Evolutionary conservation across 2,329 filamentous ascomycete species (phyloP).

Genomic region (Leptographium radiaticola): DNA sequence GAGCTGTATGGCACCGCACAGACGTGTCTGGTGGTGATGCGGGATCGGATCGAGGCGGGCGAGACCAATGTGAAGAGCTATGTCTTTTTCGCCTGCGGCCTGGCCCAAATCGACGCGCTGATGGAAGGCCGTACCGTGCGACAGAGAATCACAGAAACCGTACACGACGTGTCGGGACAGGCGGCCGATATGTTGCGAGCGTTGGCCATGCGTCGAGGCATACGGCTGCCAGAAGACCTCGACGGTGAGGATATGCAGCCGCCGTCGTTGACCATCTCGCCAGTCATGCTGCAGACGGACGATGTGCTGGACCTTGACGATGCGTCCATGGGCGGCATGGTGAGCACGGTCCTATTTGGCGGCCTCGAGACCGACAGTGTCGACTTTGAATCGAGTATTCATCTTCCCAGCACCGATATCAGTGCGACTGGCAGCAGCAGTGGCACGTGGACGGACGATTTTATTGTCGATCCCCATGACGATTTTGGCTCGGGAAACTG

Average conservation of each 20-base stretch:
- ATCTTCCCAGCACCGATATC: slow-evolving; percentile 2
- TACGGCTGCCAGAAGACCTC: slow-evolving; percentile 4
- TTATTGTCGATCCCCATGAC: slow-evolving; percentile 4
- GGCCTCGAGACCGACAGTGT: neutral
- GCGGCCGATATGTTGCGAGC: neutral
- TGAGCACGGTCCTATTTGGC: neutral
- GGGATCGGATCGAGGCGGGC: slow-evolving; percentile 9
- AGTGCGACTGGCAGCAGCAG: neutral
- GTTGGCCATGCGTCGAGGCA: neutral
- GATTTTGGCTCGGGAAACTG: slow-evolving; percentile 8
- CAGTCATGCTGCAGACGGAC: neutral
- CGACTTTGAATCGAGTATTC: slow-evolving; percentile 5
- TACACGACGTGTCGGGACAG: neutral
- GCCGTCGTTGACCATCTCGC: neutral
- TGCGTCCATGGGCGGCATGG: neutral
- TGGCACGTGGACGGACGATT: slow-evolving; percentile 5
- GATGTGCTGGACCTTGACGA: neutral
- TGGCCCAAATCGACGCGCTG: slow-evolving; percentile 11
- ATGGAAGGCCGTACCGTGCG: slow-evolving; percentile 4
- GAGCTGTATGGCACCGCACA: slow-evolving; percentile 10
- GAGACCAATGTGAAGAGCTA: slow-evolving; percentile 13
- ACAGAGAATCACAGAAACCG: slow-evolving; percentile 4
- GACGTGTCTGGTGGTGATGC: neutral
- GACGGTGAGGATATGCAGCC: neutral
- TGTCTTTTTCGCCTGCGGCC: slow-evolving; percentile 7